A percentile compares a stretch with the other conserved stretches of the same genome.
phyloP scores from a whole-genome alignment of 345 rosid genomes.

The Trapa bicornis region DNA sequence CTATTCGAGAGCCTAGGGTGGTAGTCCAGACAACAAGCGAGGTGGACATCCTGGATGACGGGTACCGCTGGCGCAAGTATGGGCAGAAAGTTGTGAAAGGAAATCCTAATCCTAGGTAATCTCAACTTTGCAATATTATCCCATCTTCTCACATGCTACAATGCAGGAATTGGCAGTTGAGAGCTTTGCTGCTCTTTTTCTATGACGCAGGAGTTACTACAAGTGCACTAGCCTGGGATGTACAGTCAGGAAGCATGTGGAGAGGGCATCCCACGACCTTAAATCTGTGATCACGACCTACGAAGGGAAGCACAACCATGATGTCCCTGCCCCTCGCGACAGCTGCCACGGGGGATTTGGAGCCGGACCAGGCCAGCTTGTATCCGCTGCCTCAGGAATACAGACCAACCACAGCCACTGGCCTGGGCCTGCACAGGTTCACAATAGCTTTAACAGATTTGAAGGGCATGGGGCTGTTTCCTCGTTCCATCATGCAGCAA shows the following conservation, averaged over 20 bases:
- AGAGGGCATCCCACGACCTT: slow-evolving; percentile 95
- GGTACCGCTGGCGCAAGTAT: slow-evolving; percentile 95
- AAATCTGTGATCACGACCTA: slow-evolving; percentile 92
- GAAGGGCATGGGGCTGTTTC: slow-evolving; percentile 41
- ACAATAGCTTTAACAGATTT: slow-evolving; percentile 44
- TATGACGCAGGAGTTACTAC: slow-evolving; percentile 72
- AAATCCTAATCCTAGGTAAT: slow-evolving; percentile 91
- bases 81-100: slow-evolving; percentile 99
- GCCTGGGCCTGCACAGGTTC: slow-evolving; percentile 46
- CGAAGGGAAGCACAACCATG: slow-evolving; percentile 97
- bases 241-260: slow-evolving; percentile 91
- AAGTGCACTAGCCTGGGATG: slow-evolving; percentile 94
- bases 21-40: slow-evolving; percentile 98
- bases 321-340: slow-evolving; percentile 83
- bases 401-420: slow-evolving; percentile 31
- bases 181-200: background rate
- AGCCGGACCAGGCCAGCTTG: slow-evolving; percentile 15
- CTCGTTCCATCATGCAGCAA: slow-evolving; percentile 51
- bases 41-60: slow-evolving; percentile 93
- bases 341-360: slow-evolving; percentile 40
- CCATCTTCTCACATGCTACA: background rate
- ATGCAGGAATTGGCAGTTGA: background rate
- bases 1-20: slow-evolving; percentile 96
- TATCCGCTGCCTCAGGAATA: slow-evolving; percentile 16
- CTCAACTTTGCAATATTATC: slow-evolving; percentile 1